A percentile compares a stretch with the other conserved stretches of the same genome.
Conservation (phyloP, 1,139 yeast genomes). For the Chernovozyma aurita region DNA sequence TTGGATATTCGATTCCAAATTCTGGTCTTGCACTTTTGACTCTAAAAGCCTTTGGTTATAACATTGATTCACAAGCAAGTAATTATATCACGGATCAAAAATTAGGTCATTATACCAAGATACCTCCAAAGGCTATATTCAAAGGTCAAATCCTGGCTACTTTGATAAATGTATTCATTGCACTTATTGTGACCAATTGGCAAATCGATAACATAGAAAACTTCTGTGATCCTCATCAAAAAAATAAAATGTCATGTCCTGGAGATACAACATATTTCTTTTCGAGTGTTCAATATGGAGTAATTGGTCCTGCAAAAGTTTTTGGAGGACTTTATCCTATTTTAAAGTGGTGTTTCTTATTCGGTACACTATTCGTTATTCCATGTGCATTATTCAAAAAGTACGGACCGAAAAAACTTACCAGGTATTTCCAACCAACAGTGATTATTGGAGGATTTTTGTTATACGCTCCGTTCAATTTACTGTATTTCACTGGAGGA, state of each 20-base stretch:
- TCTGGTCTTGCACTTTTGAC: slow-evolving; percentile 36
- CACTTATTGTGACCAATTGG: slow-evolving; percentile 27
- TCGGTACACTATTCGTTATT: slow-evolving; percentile 26
- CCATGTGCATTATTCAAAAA: slow-evolving; percentile 25
- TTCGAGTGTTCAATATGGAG: slow-evolving; percentile 33
- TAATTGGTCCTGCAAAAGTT: slow-evolving; percentile 32
- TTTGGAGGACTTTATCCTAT: slow-evolving; percentile 30
- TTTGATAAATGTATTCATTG: slow-evolving; percentile 20
- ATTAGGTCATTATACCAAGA: slow-evolving; percentile 29
- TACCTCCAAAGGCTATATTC: slow-evolving; percentile 33
- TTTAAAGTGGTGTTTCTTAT: slow-evolving; percentile 30
- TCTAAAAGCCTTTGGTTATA: slow-evolving; percentile 34
- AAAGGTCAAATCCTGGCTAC: slow-evolving; percentile 30
- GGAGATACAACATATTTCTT: slow-evolving; percentile 29
- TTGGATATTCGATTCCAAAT: slow-evolving; percentile 37
- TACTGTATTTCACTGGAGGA: slow-evolving; percentile 52
- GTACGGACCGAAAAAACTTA: slow-evolving; percentile 15
- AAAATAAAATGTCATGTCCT: slow-evolving; percentile 29
- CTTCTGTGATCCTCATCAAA: slow-evolving; percentile 24
- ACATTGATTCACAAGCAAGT: slow-evolving; percentile 34
- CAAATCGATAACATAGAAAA: slow-evolving; percentile 21
- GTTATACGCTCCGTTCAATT: slow-evolving; percentile 50
- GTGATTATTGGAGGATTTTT: slow-evolving; percentile 44
- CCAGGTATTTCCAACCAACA: slow-evolving; percentile 44
- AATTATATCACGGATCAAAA: slow-evolving; percentile 35